Evolutionary conservation across 306 rosid species (phyloP), one percentile per base, ranked within the genome.

Genomic region (Trifolium repens): DNA sequence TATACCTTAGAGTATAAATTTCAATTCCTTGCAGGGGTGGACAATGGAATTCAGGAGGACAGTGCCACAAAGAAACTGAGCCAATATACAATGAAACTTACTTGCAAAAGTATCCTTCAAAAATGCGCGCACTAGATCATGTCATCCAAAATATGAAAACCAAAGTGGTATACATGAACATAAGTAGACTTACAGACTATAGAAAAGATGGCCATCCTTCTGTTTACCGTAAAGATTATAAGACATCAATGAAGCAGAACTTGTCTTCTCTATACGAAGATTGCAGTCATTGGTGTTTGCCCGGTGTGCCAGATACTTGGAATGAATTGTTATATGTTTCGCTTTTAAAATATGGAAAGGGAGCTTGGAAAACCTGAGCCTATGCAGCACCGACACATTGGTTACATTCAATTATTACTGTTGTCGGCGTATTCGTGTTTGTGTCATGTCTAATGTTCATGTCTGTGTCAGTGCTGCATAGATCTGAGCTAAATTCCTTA

Each of bases 21-120:
- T 0, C 44, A 64, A n/a, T 76, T 46, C 15, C 66, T 80, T 87
- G 26, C 85, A 96, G 99, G 34, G 93, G 98, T 67, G 99, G 99
- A 44, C 93, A 85, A 30, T 96, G 99, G 99, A 92, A 96, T 71
- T 92, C 99, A 2, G 97, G 99, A 35, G 99, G 99, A 68, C 93
- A 87, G 49, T 96, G 99, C 77, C 87, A 87, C 83, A 84, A 81
- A 78, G 97, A 94, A 83, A 83, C 80, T 0, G 93, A 88, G 54
- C 99, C 98, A 26, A 92, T 96, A 75, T 82, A 76, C 12, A 88
- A 88, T 49, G 59, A 72, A 67, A 68, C 87, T 35, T 84, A 81
- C 64, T 71, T 96, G 35, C 76, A 71, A 13, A 91, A 89, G 24
- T 84, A 94, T 84, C 90, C 96, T 37, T 85, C 92, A 5, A 94